phyloP scores from a whole-genome alignment of 1,139 yeast species.

The Pichia sp. region DNA sequence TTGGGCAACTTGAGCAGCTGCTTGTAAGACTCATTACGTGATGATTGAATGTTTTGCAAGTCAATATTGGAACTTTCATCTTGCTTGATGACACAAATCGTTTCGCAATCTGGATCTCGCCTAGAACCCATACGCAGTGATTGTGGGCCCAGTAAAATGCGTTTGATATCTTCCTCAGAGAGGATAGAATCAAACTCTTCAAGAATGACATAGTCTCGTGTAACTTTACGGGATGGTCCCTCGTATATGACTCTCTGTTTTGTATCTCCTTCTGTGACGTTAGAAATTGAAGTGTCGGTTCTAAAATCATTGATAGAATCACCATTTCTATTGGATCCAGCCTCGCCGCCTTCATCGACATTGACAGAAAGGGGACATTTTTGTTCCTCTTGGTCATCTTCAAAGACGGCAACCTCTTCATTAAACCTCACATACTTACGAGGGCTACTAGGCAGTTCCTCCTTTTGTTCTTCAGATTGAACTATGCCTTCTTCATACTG shows the following conservation, averaged over 20 bases:
- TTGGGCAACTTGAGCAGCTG: conserved; percentile 52
- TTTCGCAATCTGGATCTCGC: conserved; percentile 48
- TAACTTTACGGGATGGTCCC: conserved; percentile 60
- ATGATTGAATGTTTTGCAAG: conserved; percentile 21
- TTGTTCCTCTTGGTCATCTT: background rate
- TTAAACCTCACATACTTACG: conserved; percentile 3
- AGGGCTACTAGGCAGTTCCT: too few species aligned
- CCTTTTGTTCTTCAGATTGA: too few species aligned
- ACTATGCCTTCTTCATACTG: too few species aligned
- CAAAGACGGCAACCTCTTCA: background rate
- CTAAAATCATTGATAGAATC: too few species aligned
- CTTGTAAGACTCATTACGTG: conserved; percentile 36
- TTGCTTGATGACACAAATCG: conserved; percentile 43
- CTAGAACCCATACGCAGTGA: conserved; percentile 45
- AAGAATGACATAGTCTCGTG: conserved; percentile 42
- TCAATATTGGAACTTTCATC: conserved; percentile 28
- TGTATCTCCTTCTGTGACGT: too few species aligned
- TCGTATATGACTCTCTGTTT: conserved; percentile 32
- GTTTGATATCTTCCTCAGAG: conserved; percentile 33
- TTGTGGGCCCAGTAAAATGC: conserved; percentile 53
- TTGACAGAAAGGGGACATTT: background rate
- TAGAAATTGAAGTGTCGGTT: too few species aligned
- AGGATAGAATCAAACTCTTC: conserved; percentile 36
- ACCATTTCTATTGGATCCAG: too few species aligned
- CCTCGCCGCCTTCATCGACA: conserved; percentile 4